Base-by-base conservation (phyloP, 2,329 filamentous ascomycete genomes). In the Penicillium sp. region DNA sequence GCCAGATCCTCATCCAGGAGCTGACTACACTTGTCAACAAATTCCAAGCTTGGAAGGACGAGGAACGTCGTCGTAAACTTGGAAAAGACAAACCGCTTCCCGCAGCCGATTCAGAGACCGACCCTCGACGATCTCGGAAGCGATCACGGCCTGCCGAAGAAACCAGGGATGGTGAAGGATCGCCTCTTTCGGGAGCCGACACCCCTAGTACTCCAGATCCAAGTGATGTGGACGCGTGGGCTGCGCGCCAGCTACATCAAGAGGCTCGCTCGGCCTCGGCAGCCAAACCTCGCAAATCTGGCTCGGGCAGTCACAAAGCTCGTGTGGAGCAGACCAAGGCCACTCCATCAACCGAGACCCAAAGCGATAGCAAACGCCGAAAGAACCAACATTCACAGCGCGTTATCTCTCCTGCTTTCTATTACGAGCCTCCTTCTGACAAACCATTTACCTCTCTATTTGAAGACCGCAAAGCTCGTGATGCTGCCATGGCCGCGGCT, bases 391-490 rank as follows among this genome's bases (percentile, higher is more conserved):
- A 38, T 37, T 29, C 22, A 25, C 32, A 30, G 37, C 31, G n/a
- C 46, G 30, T 26, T 42, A 17, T 14, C 25, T 51, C 50, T 17
- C 38, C 46, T 20, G 15, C 53, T 25, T 41, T 52, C 30, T 39
- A 40, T 32, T 17, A 52, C 27, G 43, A 64, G 42, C 30, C 48
- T 11, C 45, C 55, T 13, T 57, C 69, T 20, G 61, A 69, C 11
- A 76, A 73, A 41, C 82, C 85, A 25, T 88, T 95, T 57, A 83
- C 72, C n/a, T 94, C 86, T 0, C 95, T 95, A 67, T 96, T 88
- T 59, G 64, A 74, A 12, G 88, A 92, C 65, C 79, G 76, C 15
- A 81, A 93, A 56, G 75, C 90, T 44, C 82, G 90, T 16, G 85
- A 88, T 14, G 78, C 80, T 5, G 87, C 89, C 7, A n/a, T 82